A percentile compares a stretch with the other conserved stretches of the same genome.
phyloP scores from a whole-genome alignment of 116 monocot genomes.

The Phalaenopsis hybrid region DNA sequence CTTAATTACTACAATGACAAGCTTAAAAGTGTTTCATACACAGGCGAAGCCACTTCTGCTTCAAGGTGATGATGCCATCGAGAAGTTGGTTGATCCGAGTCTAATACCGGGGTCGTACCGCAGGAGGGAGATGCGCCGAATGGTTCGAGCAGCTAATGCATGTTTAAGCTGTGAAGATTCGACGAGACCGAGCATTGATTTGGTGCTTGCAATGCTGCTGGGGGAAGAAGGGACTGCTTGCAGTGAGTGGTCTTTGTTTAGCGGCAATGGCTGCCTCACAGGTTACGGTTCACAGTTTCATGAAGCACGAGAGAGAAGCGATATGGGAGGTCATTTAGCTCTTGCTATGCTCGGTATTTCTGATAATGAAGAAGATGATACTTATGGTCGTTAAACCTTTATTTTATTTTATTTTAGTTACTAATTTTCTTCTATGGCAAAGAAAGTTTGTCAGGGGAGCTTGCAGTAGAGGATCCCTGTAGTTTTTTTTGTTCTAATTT shows the following conservation, averaged over 20 bases:
- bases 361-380: conserved; percentile 48
- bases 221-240: conserved; percentile 24
- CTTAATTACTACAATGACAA: background rate
- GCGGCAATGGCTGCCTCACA: conserved; percentile 25
- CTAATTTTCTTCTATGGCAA: too few species aligned
- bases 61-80: conserved; percentile 38
- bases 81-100: conserved; percentile 53
- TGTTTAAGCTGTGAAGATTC: conserved; percentile 54
- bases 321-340: conserved; percentile 60
- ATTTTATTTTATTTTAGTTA: too few species aligned
- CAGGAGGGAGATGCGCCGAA: conserved; percentile 35
- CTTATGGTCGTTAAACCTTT: conserved; percentile 9
- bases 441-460: too few species aligned
- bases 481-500: too few species aligned
- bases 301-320: conserved; percentile 18
- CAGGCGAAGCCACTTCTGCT: conserved; percentile 71
- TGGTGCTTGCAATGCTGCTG: conserved; percentile 49
- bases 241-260: conserved; percentile 27
- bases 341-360: conserved; percentile 82
- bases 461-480: too few species aligned
- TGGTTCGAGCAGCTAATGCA: conserved; percentile 48
- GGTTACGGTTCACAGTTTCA: conserved; percentile 25
- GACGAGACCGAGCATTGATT: conserved; percentile 48
- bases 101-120: conserved; percentile 28
- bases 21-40: background rate